Conservation (phyloP, 2,329 filamentous ascomycete species). For the Mollisiaceae sp. region DNA sequence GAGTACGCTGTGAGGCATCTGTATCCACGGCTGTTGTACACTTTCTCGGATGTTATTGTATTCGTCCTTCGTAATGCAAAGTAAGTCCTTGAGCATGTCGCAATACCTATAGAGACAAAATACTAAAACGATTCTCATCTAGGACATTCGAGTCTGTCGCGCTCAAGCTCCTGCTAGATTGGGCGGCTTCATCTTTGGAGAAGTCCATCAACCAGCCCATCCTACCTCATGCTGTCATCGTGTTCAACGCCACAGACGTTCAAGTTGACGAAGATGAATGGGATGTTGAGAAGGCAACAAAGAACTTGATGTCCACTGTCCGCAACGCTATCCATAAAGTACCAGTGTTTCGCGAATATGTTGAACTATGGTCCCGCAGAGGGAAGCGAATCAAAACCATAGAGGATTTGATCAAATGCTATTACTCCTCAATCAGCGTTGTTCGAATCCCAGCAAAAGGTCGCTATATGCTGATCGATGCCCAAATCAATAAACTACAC, state of each 20-base stretch:
- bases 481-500: constrained; percentile 54
- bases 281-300: constrained; percentile 45
- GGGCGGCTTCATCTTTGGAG: constrained; percentile 57
- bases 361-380: constrained; percentile 48
- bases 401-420: constrained; percentile 53
- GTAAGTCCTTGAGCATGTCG: constrained; percentile 23
- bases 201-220: constrained; percentile 60
- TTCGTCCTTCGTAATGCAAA: constrained; percentile 50
- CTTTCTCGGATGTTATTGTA: constrained; percentile 52
- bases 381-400: constrained; percentile 50
- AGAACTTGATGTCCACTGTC: constrained; percentile 14
- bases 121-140: background rate
- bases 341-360: constrained; percentile 46
- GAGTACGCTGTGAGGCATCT: constrained; percentile 48
- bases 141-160: constrained; percentile 49
- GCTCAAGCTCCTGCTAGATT: constrained; percentile 51
- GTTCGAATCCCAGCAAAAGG: constrained; percentile 53
- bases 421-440: constrained; percentile 55
- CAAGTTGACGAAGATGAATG: constrained; percentile 48
- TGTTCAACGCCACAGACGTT: constrained; percentile 52
- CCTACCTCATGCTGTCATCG: constrained; percentile 59
- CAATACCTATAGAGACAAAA: background rate
- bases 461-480: constrained; percentile 53
- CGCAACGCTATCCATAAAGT: constrained; percentile 11
- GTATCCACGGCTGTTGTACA: constrained; percentile 52